These are phyloP conservation scores for Coemansia sp. DNA, from an alignment of 192 early-diverging fungal genomes.

Conservation along the genomic window DNA sequence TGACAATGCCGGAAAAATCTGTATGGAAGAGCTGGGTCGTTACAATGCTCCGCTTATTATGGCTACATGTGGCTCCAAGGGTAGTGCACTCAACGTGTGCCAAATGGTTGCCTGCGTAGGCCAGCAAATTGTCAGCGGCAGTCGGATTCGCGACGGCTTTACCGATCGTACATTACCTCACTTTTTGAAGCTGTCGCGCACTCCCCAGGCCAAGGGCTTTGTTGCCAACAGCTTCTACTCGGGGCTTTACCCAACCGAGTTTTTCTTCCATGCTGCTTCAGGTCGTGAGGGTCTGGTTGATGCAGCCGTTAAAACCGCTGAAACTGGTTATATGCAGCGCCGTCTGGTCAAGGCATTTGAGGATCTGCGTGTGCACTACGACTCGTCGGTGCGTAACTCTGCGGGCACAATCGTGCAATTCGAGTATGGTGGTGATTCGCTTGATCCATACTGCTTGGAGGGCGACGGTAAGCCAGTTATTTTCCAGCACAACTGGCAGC, in stretches of 20 bases:
- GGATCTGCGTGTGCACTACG: slow-evolving; percentile 93
- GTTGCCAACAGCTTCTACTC: slow-evolving; percentile 95
- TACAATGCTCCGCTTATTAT: slow-evolving; percentile 98
- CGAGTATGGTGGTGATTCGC: slow-evolving; percentile 91
- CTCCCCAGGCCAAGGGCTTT: slow-evolving; percentile 95
- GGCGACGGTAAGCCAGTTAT: slow-evolving; percentile 86
- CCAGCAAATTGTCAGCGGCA: slow-evolving; percentile 98
- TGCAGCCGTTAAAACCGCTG: slow-evolving; percentile 99
- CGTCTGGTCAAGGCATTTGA: slow-evolving; percentile 97
- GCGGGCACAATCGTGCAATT: slow-evolving; percentile 92
- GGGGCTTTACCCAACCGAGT: slow-evolving; percentile 94
- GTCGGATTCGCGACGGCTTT: slow-evolving; percentile 96
- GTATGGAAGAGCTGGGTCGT: slow-evolving; percentile 89
- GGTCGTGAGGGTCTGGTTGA: slow-evolving; percentile 99
- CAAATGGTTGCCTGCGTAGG: slow-evolving; percentile 99
- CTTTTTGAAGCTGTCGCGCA: slow-evolving; percentile 91
- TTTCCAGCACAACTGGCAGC: slow-evolving; percentile 79
- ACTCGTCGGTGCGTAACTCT: slow-evolving; percentile 91
- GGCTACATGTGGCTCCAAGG: slow-evolving; percentile 99
- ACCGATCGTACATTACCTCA: slow-evolving; percentile 95
- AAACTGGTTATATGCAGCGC: slow-evolving; percentile 98
- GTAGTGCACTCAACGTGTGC: slow-evolving; percentile 95
- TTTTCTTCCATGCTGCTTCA: slow-evolving; percentile 98
- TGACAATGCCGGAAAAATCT: slow-evolving; percentile 86
- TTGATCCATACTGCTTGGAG: slow-evolving; percentile 94